Base-by-base conservation (phyloP, 768 basidiomycete species). In the Leccinum imitatum region DNA sequence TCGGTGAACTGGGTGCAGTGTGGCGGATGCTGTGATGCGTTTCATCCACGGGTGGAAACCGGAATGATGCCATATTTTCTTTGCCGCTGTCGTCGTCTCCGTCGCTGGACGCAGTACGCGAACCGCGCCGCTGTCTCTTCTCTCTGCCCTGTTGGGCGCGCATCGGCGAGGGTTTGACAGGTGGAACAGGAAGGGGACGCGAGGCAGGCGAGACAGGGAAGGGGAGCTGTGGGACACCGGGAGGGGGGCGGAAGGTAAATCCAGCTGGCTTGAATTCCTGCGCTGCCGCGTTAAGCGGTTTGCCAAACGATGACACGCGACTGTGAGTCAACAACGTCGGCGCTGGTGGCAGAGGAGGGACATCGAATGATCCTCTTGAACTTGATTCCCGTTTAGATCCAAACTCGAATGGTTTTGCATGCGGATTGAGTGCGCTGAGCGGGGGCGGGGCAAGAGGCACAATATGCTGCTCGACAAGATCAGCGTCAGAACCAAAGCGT, bases 401-500 rank as follows among this genome's bases (percentile, higher is more conserved):
- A 70, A 93, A 93, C 9, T 92, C 86, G 64, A 94, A 94, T 0
- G 92, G 90, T 68, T 90, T 91, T 6, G 92, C 92, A 53, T 84
- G 79, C 0, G 92, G 92, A 69, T 94, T 94, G 53, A 92, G 80
- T 3, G 81, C 46, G 59, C 59, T 62, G 52, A 11, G 11, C 44
- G 44, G 44, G 44, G 44, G 44, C 44, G 62, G 60, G 6, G 56
- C 63, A 53, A 65, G 61, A 47, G 68, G 56, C 3, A 64, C 54
- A 52, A 59, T 53, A 13, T 54, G 63, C 3, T 60, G 68, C 37
- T 70, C 60, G 65, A 71, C 21, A 15, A 78, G 73, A 19, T 80
- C 82, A 1, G 81, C 76, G 23, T 77, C 77, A 1, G 81, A 81
- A 6, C 62, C 65, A 51, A 70, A 65, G 7, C 87, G 81, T 37